Conservation (phyloP, 345 rosid species). For the Pelargonium nanum region DNA sequence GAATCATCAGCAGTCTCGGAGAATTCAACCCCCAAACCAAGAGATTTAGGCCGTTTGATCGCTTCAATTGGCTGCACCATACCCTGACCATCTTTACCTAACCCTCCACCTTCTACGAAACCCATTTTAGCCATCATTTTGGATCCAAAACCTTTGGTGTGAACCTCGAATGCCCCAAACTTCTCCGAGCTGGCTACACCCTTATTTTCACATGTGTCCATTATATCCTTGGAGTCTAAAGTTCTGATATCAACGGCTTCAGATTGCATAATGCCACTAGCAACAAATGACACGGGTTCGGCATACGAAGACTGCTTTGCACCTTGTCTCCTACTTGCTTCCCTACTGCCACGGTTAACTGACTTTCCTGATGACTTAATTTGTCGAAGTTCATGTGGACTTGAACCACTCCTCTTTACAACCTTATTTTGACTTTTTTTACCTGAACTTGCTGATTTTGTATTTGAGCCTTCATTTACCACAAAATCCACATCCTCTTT, state of each 20-base stretch:
- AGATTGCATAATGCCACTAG: constrained; percentile 53
- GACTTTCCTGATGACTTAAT: constrained; percentile 22
- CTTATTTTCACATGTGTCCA: constrained; percentile 11
- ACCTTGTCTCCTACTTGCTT: constrained; percentile 26
- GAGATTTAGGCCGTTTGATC: constrained; percentile 31
- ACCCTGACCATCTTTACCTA: constrained; percentile 31
- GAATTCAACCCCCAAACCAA: constrained; percentile 24
- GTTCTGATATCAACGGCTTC: constrained; percentile 28
- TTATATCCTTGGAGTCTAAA: constrained; percentile 17
- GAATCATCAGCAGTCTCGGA: background rate
- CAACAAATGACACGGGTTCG: constrained; percentile 71
- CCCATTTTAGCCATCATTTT: constrained; percentile 39
- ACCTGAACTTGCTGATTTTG: constrained; percentile 25
- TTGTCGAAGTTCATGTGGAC: background rate
- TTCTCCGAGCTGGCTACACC: constrained; percentile 21
- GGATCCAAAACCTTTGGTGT: constrained; percentile 83
- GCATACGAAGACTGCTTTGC: constrained; percentile 42
- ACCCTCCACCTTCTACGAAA: constrained; percentile 20
- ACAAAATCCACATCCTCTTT: constrained; percentile 50
- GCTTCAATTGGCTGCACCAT: constrained; percentile 28
- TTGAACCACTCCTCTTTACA: constrained; percentile 1
- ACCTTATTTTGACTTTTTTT: constrained; percentile 9
- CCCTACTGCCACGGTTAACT: constrained; percentile 13
- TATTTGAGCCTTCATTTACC: constrained; percentile 30
- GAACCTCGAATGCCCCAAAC: constrained; percentile 73